Conservation (phyloP, 2,329 filamentous ascomycete genomes). For the Alternaria hordeiaustralica region DNA sequence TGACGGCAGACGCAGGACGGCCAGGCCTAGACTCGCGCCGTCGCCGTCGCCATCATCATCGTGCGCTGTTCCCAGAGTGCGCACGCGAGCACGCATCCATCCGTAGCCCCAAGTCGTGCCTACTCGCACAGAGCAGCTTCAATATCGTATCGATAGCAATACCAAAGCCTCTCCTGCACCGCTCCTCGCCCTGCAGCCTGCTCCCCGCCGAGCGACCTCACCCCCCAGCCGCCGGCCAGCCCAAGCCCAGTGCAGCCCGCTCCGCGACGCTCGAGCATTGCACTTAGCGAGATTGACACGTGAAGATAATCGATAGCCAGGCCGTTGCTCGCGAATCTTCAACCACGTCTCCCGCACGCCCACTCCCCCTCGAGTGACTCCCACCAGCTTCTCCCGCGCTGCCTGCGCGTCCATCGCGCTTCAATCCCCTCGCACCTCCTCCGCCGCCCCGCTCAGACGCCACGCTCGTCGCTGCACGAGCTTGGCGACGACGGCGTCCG, state of each 20-base stretch:
- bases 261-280: constrained; percentile 10
- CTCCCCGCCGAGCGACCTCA: not conserved
- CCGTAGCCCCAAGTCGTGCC: constrained; percentile 38
- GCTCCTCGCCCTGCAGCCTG: constrained; percentile 10
- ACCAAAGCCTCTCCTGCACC: constrained; percentile 6
- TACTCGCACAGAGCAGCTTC: constrained; percentile 23
- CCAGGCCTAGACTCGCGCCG: constrained; percentile 1
- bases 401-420: constrained; percentile 41
- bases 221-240: not conserved
- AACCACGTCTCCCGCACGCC: constrained; percentile 20
- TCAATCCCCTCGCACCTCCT: constrained; percentile 10
- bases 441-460: constrained; percentile 32
- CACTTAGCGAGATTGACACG: constrained; percentile 33
- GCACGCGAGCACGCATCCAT: constrained; percentile 44
- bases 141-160: not conserved
- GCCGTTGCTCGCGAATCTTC: constrained; percentile 15
- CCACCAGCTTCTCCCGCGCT: constrained; percentile 28
- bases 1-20: constrained; percentile 5
- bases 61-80: constrained; percentile 27
- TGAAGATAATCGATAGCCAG: constrained; percentile 37
- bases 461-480: constrained; percentile 55
- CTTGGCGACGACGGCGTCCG: constrained; percentile 54
- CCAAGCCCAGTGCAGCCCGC: constrained; percentile 4
- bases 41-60: constrained; percentile 5
- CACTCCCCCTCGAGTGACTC: constrained; percentile 19